Base-by-base conservation (phyloP, 1,139 yeast genomes). In the Meyerozyma guilliermondii region DNA sequence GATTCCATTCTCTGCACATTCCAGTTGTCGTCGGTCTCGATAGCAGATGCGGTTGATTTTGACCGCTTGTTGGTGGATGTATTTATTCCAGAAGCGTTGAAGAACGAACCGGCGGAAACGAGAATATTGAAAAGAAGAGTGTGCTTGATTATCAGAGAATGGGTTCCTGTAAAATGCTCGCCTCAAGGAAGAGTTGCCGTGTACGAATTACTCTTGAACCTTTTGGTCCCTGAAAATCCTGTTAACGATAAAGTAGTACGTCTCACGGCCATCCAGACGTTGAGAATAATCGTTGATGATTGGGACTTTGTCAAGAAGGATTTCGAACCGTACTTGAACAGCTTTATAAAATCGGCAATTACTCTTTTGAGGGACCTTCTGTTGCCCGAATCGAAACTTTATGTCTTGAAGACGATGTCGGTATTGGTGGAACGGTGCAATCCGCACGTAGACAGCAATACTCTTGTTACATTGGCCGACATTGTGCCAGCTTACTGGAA, bases 1-100 rank as follows among this genome's bases (percentile, higher is more conserved):
- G 98, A 92, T 61, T 79, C 96, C 0, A 81, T 86, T 1, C 73
- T 88, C 47, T 80, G 91, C 31, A 87, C 89, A 7, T 86, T 92
- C 53, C 95, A 89, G 58, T 66, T 87, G 30, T 83, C 95, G 37
- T 75, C 94, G 0, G 70, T 71, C 43, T 79, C 85, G 0, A 78
- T 91, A 18, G 72, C 80, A 39, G 83, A 81, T 35, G 71, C 66
- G 45, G 80, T 85, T 14, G 76, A 83, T 51, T 84, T 87, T 55
- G 84, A 84, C 54, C 68, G 67, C 30, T 60, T 86, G 40, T 68
- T 87, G 46, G 65, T 58, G 10, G 75, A 76, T 13, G 71, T 82
- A 1, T 77, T 91, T 46, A 65, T 86, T 14, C 95, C 96, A 0
- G 83, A 83, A 53, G 86, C 83, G 0, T 49, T 76, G 35, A 65